Evolutionary conservation across 257 asterid genomes (phyloP).

Genomic region (Echium plantagineum): DNA sequence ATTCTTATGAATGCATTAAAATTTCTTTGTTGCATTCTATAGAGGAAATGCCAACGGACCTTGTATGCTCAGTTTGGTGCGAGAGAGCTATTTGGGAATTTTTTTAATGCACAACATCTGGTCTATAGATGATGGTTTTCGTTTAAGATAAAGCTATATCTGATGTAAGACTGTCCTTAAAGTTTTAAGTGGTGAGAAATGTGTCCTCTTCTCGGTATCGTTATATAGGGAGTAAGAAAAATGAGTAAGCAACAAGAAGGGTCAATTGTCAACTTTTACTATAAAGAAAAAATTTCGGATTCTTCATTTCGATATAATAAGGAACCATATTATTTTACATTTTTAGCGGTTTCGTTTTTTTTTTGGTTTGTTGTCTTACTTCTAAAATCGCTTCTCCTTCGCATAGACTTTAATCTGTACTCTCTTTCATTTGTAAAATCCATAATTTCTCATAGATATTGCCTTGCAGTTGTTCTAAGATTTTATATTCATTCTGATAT

Average conservation of each 20-base stretch:
- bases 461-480: no score
- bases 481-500: no score
- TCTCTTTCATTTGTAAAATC: neutral
- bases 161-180: no score
- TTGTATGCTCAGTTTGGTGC: neutral
- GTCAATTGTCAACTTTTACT: neutral
- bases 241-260: neutral
- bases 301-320: no score
- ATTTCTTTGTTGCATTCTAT: no score
- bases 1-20: neutral
- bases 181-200: neutral
- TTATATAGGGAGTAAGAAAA: neutral
- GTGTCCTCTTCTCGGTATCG: neutral
- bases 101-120: neutral
- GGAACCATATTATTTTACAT: no score
- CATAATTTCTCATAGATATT: neutral
- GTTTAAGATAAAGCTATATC: neutral
- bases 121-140: neutral
- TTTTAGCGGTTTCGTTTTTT: no score
- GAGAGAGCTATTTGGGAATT: neutral
- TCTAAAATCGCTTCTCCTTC: no score
- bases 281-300: no score
- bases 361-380: no score
- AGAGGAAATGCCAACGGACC: neutral
- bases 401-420: neutral